Evolutionary conservation across 257 asterid species (phyloP), one percentile per base, ranked within the genome.

Genomic region (Solanum bukasovii): DNA sequence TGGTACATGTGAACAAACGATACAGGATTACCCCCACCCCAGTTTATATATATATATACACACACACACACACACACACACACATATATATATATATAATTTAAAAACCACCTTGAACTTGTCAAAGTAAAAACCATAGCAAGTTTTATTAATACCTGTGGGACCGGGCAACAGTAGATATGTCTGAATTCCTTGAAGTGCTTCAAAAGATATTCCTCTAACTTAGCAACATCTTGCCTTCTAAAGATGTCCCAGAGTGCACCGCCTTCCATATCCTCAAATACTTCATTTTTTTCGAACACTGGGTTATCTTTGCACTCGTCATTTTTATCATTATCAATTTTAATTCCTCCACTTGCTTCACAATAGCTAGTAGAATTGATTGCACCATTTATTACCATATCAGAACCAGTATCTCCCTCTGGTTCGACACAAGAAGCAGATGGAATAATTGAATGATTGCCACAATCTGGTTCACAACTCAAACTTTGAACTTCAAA

Each of bases 171-270:
- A 82, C 93, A 87, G 71, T 88, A 61, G 77, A 88, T 89, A 61
- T 91, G 93, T 87, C 95, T 89, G 86, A 93, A 90, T 86, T 91
- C 91, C 87, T 86, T 88, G 34, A 56, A 91, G 85, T 93, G 93
- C 88, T 88, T 90, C 87, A 78, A 81, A 37, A 93, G 91, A 91
- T 91, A 97, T 20, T 94, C 92, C 87, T 93, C 96, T 88, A 96
- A 85, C 87, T 93, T 92, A 9, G 98, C 94, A 42, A 94, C 94
- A 83, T 96, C 99, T 89, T 95, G 89, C 90, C 97, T 95, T 92
- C 98, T 93, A 91, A 95, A 97, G 38, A 97, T 95, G 91, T 97
- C 99, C 99, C 99, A 97, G 38, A 97, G 89, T 86, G 98, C 99
- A 89, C 97, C 98, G 84, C 96, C 94, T 61, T 92, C 95, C 82